Conservation (phyloP, 805 yeast genomes). For the Kodamaea neixiangensis region DNA sequence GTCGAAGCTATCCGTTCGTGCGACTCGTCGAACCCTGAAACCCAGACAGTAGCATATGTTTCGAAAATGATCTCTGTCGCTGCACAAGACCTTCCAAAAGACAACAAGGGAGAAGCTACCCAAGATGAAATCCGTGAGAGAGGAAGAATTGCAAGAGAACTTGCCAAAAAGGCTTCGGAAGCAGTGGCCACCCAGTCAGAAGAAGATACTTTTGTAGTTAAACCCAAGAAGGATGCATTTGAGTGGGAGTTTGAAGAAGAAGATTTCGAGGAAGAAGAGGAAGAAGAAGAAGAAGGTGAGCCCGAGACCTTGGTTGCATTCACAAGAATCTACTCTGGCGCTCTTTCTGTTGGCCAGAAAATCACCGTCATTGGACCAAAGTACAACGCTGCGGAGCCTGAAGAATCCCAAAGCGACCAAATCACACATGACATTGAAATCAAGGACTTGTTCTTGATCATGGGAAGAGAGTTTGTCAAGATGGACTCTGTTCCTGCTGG, state of each 20-base stretch:
- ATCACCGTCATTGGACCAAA: conserved; percentile 83
- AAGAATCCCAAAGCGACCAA: conserved; percentile 47
- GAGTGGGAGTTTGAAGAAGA: conserved; percentile 54
- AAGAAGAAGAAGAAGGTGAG: conserved; percentile 44
- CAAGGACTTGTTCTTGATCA: conserved; percentile 72
- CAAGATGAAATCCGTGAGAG: conserved; percentile 63
- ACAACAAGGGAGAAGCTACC: conserved; percentile 40
- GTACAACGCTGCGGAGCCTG: conserved; percentile 61
- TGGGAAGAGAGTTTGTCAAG: conserved; percentile 89
- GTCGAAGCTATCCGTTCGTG: conserved; percentile 63
- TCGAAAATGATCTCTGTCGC: conserved; percentile 90
- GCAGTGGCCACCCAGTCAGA: conserved; percentile 27
- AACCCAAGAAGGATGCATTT: conserved; percentile 36
- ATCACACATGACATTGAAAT: conserved; percentile 59
- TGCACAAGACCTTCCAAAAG: conserved; percentile 71
- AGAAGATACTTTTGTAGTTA: conserved; percentile 27
- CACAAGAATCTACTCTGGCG: conserved; percentile 87
- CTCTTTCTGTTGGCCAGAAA: conserved; percentile 71
- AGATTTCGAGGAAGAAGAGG: conserved; percentile 41
- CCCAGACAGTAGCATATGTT: conserved; percentile 64
- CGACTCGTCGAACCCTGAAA: conserved; percentile 59
- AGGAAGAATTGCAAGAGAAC: conserved; percentile 62
- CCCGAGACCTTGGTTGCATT: conserved; percentile 82
- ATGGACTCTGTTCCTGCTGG: conserved; percentile 89
- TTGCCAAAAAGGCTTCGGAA: conserved; percentile 70